These are phyloP conservation scores for Salvia rosmarinus DNA, from an alignment of 257 asterid genomes.

Conservation along the genomic window DNA sequence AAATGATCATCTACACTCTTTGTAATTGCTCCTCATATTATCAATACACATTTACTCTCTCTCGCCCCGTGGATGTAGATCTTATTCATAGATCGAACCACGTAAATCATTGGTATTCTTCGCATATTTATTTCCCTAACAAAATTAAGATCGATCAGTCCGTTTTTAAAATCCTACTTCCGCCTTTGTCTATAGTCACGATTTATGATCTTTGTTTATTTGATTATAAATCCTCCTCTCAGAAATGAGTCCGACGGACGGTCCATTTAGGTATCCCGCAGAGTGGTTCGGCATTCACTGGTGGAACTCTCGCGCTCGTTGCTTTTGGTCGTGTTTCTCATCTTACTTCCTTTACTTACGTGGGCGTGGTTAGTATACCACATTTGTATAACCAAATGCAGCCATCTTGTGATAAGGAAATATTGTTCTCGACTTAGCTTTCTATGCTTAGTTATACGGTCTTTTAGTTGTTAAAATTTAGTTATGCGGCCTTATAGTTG, in stretches of 20 bases:
- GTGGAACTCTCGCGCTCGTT: slow-evolving; percentile 90
- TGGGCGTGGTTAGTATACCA: slow-evolving; percentile 73
- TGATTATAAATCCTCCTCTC: slow-evolving; percentile 47
- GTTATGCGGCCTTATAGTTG: neutral
- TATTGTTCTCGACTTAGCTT: neutral
- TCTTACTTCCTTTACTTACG: slow-evolving; percentile 86
- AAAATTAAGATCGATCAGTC: no score
- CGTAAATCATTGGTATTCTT: no score
- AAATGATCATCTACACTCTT: no score
- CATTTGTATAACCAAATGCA: neutral
- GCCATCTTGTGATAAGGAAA: neutral
- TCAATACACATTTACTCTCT: no score
- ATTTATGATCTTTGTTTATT: slow-evolving; percentile 5
- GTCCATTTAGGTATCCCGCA: slow-evolving; percentile 84
- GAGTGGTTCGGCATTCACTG: slow-evolving; percentile 94
- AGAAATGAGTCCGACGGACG: slow-evolving; percentile 66
- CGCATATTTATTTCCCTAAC: no score
- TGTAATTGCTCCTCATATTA: no score
- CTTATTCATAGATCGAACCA: no score
- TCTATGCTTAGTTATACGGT: slow-evolving; percentile 13
- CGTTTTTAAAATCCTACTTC: no score
- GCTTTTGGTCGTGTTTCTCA: slow-evolving; percentile 72
- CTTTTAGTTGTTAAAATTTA: neutral
- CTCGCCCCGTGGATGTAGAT: no score
- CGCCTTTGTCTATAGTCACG: neutral